Evolutionary conservation across 129 eudicot genomes (phyloP).

Genomic region (Flaveria bidentis): DNA sequence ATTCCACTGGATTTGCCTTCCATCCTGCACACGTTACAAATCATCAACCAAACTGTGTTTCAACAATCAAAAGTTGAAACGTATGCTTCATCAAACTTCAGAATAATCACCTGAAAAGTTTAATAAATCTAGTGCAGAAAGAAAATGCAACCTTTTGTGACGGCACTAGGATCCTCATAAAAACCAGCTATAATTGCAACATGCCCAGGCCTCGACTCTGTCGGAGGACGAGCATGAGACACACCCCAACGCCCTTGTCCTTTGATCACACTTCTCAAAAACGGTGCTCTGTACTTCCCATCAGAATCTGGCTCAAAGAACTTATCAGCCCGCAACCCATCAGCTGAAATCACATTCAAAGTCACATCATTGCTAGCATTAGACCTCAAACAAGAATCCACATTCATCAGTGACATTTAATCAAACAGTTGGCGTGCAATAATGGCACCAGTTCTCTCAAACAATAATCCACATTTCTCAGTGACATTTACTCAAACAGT

Average conservation of each 20-base stretch:
- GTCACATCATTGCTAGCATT: not conserved
- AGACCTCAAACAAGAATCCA: conserved; percentile 4
- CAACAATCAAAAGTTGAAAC: not conserved
- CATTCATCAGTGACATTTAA: conserved; percentile 27
- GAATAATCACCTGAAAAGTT: not conserved
- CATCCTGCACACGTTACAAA: conserved; percentile 59
- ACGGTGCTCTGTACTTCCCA: conserved; percentile 89
- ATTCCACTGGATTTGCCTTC: conserved; percentile 99
- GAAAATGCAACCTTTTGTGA: conserved; percentile 73
- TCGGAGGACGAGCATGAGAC: conserved; percentile 99
- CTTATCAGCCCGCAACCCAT: conserved; percentile 94
- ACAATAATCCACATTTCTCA: conserved; percentile 8
- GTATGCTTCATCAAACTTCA: not conserved
- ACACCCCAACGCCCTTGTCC: conserved; percentile 97
- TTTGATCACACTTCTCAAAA: conserved; percentile 82
- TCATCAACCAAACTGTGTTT: not conserved
- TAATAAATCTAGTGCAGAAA: conserved; percentile 21
- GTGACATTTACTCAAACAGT: conserved; percentile 42
- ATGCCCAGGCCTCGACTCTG: conserved; percentile 99
- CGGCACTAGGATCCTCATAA: conserved; percentile 99
- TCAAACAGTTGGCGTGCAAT: conserved; percentile 41
- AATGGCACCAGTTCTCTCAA: not conserved
- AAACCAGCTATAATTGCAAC: conserved; percentile 95
- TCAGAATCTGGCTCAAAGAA: conserved; percentile 88
- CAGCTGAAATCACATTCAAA: conserved; percentile 65